These are phyloP conservation scores for Beauveria sp. DNA, from an alignment of 2,329 filamentous ascomycete genomes.

Conservation along the genomic window DNA sequence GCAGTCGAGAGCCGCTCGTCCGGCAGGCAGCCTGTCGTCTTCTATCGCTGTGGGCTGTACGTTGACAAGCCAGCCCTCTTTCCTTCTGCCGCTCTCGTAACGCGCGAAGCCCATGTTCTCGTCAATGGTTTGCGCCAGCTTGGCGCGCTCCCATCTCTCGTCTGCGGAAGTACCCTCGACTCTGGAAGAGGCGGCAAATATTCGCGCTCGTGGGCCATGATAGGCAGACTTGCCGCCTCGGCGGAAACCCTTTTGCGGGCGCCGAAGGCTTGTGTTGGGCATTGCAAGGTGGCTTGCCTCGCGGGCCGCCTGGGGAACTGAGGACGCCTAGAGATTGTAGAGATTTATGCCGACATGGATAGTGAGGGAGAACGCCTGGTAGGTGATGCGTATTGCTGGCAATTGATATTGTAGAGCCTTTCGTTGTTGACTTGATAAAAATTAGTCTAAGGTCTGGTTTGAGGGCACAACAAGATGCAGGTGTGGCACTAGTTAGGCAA, in stretches of 20 bases:
- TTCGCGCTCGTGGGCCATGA: conserved; percentile 62
- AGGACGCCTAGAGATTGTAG: neutral
- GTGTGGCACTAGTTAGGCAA: conserved; percentile 1
- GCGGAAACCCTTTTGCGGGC: conserved; percentile 59
- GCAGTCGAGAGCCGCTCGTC: conserved; percentile 85
- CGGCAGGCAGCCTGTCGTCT: conserved; percentile 75
- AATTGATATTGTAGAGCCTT: neutral
- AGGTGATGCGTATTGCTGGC: neutral
- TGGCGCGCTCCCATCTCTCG: conserved; percentile 82
- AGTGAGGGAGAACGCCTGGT: neutral
- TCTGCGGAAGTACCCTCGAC: conserved; percentile 84
- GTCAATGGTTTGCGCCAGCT: conserved; percentile 81
- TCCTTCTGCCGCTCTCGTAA: conserved; percentile 77
- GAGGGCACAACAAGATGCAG: neutral
- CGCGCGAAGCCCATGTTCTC: conserved; percentile 90
- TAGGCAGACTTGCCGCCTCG: conserved; percentile 61
- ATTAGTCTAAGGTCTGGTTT: neutral
- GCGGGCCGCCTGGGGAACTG: conserved; percentile 1
- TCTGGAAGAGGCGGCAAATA: conserved; percentile 70
- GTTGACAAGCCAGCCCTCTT: conserved; percentile 89
- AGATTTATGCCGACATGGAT: conserved; percentile 10
- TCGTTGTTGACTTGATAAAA: neutral
- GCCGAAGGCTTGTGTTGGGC: conserved; percentile 53
- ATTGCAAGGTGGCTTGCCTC: conserved; percentile 30
- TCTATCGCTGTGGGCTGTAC: conserved; percentile 85